A percentile compares a stretch with the other conserved stretches of the same genome.
Evolutionary conservation across 148 eudicot genomes (phyloP).

Genomic region (Silene conica): DNA sequence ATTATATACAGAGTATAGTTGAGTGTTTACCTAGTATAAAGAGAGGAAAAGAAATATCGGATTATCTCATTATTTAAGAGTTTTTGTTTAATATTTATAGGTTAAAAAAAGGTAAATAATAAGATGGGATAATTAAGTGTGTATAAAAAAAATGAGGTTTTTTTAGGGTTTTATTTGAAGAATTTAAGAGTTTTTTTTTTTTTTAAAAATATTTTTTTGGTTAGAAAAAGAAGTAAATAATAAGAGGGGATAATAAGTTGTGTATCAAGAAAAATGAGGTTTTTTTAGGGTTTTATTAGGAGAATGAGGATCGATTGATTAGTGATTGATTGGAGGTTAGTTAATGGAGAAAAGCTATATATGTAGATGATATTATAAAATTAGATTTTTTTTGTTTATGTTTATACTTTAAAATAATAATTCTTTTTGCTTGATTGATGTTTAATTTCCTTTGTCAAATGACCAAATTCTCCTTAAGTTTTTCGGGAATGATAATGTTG

Average conservation of each 20-base stretch:
- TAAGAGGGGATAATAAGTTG: not conserved
- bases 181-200: too few relatives aligned
- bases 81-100: too few relatives aligned
- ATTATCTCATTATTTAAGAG: too few relatives aligned
- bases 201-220: not conserved
- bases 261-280: not conserved
- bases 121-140: too few relatives aligned
- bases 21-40: too few relatives aligned
- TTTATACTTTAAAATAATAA: not conserved
- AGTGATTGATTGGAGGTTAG: constrained; percentile 7
- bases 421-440: constrained; percentile 43
- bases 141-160: not conserved
- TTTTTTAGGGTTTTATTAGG: constrained; percentile 27
- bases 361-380: not conserved
- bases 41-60: too few relatives aligned
- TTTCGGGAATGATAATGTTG: too few relatives aligned
- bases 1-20: too few relatives aligned
- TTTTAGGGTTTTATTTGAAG: constrained; percentile 28
- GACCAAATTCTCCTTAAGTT: constrained; percentile 21
- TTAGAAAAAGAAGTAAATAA: not conserved
- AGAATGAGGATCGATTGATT: too few relatives aligned
- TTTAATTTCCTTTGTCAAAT: constrained; percentile 23
- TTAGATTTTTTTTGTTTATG: constrained; percentile 4
- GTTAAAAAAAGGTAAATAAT: not conserved
- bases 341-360: constrained; percentile 21